Conservation (phyloP, 345 rosid species). For the Pseudoturritis turrita region DNA sequence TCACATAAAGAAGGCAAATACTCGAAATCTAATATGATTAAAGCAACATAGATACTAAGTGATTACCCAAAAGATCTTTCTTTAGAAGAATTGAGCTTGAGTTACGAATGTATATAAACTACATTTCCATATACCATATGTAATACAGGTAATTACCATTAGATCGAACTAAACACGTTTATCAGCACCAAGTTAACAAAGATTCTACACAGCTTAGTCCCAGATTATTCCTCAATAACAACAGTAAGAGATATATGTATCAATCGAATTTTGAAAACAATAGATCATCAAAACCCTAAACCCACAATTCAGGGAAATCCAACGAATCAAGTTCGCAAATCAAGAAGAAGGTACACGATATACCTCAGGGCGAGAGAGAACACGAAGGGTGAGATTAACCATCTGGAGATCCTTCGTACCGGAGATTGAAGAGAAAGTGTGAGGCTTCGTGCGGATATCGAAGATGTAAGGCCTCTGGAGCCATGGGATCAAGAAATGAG, state of each 20-base stretch:
- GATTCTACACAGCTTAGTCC: not conserved
- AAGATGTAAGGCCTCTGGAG: slow-evolving; percentile 85
- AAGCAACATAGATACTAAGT: not conserved
- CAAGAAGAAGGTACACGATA: not conserved
- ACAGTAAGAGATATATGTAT: not conserved
- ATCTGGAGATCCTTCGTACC: slow-evolving; percentile 99
- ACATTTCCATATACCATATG: not conserved
- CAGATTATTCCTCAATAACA: not conserved
- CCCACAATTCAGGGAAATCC: no score
- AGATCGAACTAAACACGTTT: not conserved
- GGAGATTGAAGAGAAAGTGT: slow-evolving; percentile 89
- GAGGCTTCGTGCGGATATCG: slow-evolving; percentile 86
- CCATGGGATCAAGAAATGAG: slow-evolving; percentile 86
- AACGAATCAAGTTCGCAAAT: not conserved
- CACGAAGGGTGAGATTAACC: slow-evolving; percentile 97
- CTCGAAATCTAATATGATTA: not conserved
- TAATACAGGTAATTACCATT: not conserved
- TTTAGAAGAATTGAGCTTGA: not conserved
- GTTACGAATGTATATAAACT: not conserved
- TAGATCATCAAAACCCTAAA: not conserved
- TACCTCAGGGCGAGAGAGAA: slow-evolving; percentile 93
- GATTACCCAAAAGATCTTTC: not conserved
- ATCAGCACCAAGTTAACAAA: not conserved
- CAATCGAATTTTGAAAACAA: not conserved
- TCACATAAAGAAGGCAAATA: not conserved